Evolutionary conservation across 2,329 filamentous ascomycete species (phyloP), one percentile per base, ranked within the genome.

Genomic region (Nannizzia gypsea): DNA sequence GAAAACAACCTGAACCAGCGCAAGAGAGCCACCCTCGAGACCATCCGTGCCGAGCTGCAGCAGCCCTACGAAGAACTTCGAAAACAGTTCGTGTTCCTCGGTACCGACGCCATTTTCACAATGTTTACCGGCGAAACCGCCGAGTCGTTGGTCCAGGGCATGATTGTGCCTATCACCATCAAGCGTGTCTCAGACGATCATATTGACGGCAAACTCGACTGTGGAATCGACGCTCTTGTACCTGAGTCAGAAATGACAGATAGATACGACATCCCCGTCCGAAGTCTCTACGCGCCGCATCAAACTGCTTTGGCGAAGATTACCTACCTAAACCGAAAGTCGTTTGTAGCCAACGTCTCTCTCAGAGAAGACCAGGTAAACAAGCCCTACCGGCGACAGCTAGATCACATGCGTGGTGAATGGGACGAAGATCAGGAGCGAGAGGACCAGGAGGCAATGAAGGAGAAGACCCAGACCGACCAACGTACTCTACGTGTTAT

Each of bases 111-210:
- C 66, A 83, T 96, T 62, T 99, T 97, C 73, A 93, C 90, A 42
- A 96, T 96, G 86, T 84, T 97, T 59, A 97, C 93, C 2, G 93
- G 92, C 61, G 93, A 99, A 74, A 97, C 90, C 0, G 80, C 83
- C 61, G 87, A 93, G 0, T 89, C 90, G 0, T 78, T 99, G 8
- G 83, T 83, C 58, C 88, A 92, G 68, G 89, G 88, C 66, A 97
- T 97, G 91, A 89, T 96, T 64, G 83, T 99, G 4, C 87, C 93
- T 0, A 88, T 96, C 63, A 88, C 88, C 58, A 86, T 97, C 65
- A 88, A 90, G 63, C 83, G 93, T 34, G 89, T 92, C 59, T 92
- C 92, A 70, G 87, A 92, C 61, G 90, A 96, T 68, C 95, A 96
- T 73, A 88, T 95, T 63, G 90, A 97, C 69, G 90, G 88, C 66